Percentiles rank a stretch among this genome's conserved stretches.
Conservation (phyloP, 2,329 filamentous ascomycete genomes). For the Didymella segeticola region DNA sequence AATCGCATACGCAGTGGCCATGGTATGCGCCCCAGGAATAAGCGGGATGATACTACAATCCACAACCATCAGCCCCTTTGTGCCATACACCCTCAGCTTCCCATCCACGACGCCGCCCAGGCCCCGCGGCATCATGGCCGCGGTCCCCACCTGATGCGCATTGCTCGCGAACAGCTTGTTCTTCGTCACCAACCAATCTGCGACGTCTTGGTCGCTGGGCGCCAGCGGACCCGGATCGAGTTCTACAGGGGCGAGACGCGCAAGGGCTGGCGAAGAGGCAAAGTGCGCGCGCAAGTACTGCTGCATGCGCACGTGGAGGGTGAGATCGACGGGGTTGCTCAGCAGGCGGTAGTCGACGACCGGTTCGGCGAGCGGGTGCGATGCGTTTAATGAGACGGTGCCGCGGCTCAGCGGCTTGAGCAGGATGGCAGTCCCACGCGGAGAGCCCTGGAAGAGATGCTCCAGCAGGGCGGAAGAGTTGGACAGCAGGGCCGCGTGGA, state of each 20-base stretch:
- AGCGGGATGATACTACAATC: conserved; percentile 34
- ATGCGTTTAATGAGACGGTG: conserved; percentile 38
- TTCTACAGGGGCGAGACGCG: conserved; percentile 34
- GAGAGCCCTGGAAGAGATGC: conserved; percentile 5
- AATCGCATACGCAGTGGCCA: conserved; percentile 33
- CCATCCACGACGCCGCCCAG: conserved; percentile 26
- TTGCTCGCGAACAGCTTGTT: conserved; percentile 12
- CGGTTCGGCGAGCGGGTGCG: conserved; percentile 31
- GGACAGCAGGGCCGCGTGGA: neutral
- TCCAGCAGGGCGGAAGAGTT: conserved; percentile 2
- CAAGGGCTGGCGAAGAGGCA: conserved; percentile 12
- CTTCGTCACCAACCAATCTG: conserved; percentile 12
- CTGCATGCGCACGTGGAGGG: conserved; percentile 27
- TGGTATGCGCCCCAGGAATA: conserved; percentile 28
- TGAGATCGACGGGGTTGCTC: conserved; percentile 38
- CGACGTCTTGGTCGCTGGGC: conserved; percentile 24
- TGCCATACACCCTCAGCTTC: conserved; percentile 28
- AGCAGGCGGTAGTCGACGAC: conserved; percentile 39
- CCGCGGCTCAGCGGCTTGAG: conserved; percentile 40
- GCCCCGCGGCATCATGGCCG: conserved; percentile 30
- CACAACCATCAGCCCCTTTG: conserved; percentile 28
- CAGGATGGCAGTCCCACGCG: conserved; percentile 3
- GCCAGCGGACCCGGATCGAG: conserved; percentile 27
- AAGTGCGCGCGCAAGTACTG: conserved; percentile 15
- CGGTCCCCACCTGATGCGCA: conserved; percentile 24